phyloP scores from a whole-genome alignment of 2,329 filamentous ascomycete genomes.

The Lasiodiplodia sp. region DNA sequence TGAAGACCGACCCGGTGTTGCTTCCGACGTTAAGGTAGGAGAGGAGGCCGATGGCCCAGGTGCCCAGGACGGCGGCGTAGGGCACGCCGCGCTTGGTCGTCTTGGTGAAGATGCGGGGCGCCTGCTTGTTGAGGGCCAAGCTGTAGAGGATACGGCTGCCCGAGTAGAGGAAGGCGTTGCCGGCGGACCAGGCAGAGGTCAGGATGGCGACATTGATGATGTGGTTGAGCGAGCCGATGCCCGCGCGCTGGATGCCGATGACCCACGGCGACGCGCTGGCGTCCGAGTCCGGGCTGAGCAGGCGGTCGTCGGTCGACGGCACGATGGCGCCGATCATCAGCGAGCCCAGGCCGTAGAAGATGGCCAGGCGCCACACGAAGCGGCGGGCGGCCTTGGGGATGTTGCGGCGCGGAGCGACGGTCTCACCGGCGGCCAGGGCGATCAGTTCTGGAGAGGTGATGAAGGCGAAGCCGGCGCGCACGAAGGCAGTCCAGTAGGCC shows the following conservation, averaged over 20 bases:
- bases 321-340: slow-evolving; percentile 65
- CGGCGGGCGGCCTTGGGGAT: slow-evolving; percentile 79
- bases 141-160: slow-evolving; percentile 38
- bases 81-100: slow-evolving; percentile 71
- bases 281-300: slow-evolving; percentile 51
- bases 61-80: slow-evolving; percentile 71
- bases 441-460: slow-evolving; percentile 65
- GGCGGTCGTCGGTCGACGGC: slow-evolving; percentile 55
- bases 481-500: slow-evolving; percentile 65
- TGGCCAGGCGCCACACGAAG: slow-evolving; percentile 78
- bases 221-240: slow-evolving; percentile 48
- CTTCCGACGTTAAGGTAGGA: slow-evolving; percentile 59
- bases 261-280: slow-evolving; percentile 66
- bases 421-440: slow-evolving; percentile 70
- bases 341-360: slow-evolving; percentile 55
- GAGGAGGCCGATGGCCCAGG: slow-evolving; percentile 41
- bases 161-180: slow-evolving; percentile 40
- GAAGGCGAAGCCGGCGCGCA: slow-evolving; percentile 57
- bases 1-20: slow-evolving; percentile 60
- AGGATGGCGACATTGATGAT: slow-evolving; percentile 40
- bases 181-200: slow-evolving; percentile 39
- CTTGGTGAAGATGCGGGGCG: slow-evolving; percentile 36
- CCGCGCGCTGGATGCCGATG: slow-evolving; percentile 56
- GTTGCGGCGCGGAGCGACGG: slow-evolving; percentile 61
- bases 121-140: slow-evolving; percentile 37